Evolutionary conservation across 2,329 filamentous ascomycete genomes (phyloP), one percentile per base, ranked within the genome.

Genomic region (Madurella mycetomatis): DNA sequence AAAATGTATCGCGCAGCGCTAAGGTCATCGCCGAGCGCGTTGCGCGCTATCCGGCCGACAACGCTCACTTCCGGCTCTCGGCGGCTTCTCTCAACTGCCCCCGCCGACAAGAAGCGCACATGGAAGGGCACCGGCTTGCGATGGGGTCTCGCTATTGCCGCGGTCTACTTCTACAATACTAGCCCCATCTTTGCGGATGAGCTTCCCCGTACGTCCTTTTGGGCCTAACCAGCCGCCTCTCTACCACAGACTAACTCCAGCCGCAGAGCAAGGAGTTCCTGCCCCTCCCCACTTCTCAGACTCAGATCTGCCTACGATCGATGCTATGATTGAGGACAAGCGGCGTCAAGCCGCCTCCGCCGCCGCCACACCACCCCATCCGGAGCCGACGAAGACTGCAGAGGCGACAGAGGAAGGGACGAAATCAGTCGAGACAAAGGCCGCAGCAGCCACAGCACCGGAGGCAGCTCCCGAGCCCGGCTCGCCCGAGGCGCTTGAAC

Each of bases 121-220:
- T 96, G 90, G 88, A 95, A 92, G 80, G 87, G 84, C 70, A 79
- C 84, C 49, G 79, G 79, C 4, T 69, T 82, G 65, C 82, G 92
- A 75, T 87, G 90, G 82, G 89, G 84, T 61, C 68, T 94, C 53
- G 92, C 90, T 0, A 79, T 77, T 55, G 90, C 81, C 17, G 84
- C 86, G 44, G 75, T 97, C 47, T 99, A 97, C 75, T 96, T 89
- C 73, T 99, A 97, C 72, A 95, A 91, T 76, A 96, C 91, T 8
- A 92, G 87, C 66, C 82, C 85, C 51, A 78, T 90, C 18, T 97
- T 97, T 71, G 88, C 91, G 15, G 90, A 96, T 65, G 87, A 95
- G 71, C 82, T 85, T 37, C 73, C 81, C 63, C 80, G 91, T 95
- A 80, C 39, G 54, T 51, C 30, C 37, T 13, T 46, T 19, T 9